These are phyloP conservation scores for Ilyonectria mors-panacis DNA, from an alignment of 2,329 filamentous ascomycete species.

Conservation along the genomic window DNA sequence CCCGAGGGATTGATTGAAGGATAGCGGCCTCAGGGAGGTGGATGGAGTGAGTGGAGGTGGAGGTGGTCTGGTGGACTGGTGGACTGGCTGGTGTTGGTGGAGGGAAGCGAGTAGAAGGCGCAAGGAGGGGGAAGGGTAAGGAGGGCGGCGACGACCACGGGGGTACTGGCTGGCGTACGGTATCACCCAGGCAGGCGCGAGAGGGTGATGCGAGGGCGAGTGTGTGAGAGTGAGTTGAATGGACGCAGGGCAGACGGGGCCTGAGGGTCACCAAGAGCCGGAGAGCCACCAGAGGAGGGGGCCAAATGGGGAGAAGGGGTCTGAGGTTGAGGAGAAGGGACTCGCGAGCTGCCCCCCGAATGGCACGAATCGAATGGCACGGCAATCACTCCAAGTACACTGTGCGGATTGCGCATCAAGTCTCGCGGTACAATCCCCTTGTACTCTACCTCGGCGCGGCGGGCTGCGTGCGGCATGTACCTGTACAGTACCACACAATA, in stretches of 20 bases:
- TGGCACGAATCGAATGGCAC: slow-evolving; percentile 23
- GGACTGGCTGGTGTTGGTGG: slow-evolving; percentile 7
- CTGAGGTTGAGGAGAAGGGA: slow-evolving; percentile 38
- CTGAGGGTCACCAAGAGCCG: neutral
- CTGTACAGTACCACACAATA: slow-evolving; percentile 57
- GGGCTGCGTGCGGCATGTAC: slow-evolving; percentile 52
- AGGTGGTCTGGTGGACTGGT: slow-evolving; percentile 17
- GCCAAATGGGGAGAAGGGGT: slow-evolving; percentile 15
- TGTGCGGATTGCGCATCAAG: slow-evolving; percentile 46
- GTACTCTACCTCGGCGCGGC: slow-evolving; percentile 56
- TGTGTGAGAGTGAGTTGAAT: slow-evolving; percentile 21
- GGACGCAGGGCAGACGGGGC: slow-evolving; percentile 28
- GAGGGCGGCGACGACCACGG: slow-evolving; percentile 14
- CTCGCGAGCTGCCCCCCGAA: slow-evolving; percentile 39
- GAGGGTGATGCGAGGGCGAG: slow-evolving; percentile 26
- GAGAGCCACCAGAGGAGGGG: slow-evolving; percentile 15
- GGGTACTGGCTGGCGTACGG: slow-evolving; percentile 3
- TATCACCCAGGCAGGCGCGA: slow-evolving; percentile 20
- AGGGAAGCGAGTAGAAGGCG: slow-evolving; percentile 15
- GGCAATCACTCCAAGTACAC: slow-evolving; percentile 51
- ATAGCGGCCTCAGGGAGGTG: slow-evolving; percentile 45
- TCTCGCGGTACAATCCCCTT: slow-evolving; percentile 50
- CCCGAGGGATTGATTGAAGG: slow-evolving; percentile 48
- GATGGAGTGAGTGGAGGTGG: slow-evolving; percentile 36
- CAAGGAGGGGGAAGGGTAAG: slow-evolving; percentile 12